These are phyloP conservation scores for Avena insularis DNA, from an alignment of 176 grass and related monocot species.

Conservation along the genomic window DNA sequence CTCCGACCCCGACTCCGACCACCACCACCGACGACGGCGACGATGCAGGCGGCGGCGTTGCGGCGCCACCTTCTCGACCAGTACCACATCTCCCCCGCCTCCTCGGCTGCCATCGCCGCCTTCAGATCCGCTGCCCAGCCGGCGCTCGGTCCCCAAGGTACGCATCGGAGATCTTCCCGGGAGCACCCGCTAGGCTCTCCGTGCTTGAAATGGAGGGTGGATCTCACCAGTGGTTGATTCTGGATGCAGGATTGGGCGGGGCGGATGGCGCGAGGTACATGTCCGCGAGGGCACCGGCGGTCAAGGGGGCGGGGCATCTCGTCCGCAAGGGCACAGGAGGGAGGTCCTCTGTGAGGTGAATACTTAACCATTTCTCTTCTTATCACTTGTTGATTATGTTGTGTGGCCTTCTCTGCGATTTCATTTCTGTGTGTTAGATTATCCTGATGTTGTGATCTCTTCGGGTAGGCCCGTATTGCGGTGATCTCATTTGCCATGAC, in stretches of 20 bases:
- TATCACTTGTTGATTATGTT: not conserved
- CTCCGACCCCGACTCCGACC: not conserved
- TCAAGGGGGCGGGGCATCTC: slow-evolving; percentile 76
- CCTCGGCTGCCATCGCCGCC: slow-evolving; percentile 42
- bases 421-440: not conserved
- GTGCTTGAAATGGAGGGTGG: not conserved
- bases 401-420: not conserved
- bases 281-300: slow-evolving; percentile 56
- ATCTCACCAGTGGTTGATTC: slow-evolving; percentile 26
- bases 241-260: slow-evolving; percentile 42
- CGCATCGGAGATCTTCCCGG: not conserved
- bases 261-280: slow-evolving; percentile 64
- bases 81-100: slow-evolving; percentile 39
- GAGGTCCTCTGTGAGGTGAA: slow-evolving; percentile 84
- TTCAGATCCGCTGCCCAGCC: slow-evolving; percentile 52
- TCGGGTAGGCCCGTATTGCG: not conserved
- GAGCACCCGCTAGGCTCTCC: not conserved
- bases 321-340: slow-evolving; percentile 94
- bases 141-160: slow-evolving; percentile 41
- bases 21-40: slow-evolving; percentile 35
- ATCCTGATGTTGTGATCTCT: not conserved
- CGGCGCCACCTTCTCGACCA: slow-evolving; percentile 55
- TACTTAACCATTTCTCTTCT: not conserved
- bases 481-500: not conserved
- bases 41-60: slow-evolving; percentile 60